phyloP scores from a whole-genome alignment of 148 eudicot genomes.

The Salicornia ramosissima region DNA sequence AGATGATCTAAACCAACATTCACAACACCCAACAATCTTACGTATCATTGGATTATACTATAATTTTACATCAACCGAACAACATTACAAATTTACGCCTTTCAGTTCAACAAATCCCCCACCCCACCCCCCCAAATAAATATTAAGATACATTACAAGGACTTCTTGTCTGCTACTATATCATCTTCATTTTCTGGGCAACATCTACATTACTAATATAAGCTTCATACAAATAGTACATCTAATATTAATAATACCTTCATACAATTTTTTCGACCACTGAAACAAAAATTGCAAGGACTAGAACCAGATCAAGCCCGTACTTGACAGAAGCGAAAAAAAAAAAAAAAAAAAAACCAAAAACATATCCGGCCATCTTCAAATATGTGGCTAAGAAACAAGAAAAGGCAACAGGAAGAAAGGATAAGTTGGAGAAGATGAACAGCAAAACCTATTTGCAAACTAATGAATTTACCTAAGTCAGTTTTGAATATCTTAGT shows the following conservation, averaged over 20 bases:
- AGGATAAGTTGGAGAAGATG: not conserved
- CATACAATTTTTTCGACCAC: constrained; percentile 6
- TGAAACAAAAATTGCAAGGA: constrained; percentile 2
- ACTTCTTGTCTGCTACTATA: constrained; percentile 15
- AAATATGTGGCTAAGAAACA: constrained; percentile 17
- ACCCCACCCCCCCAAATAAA: not conserved
- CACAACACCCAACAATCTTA: constrained; percentile 28
- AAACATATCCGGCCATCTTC: constrained; percentile 16
- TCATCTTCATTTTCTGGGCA: constrained; percentile 14
- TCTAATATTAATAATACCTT: not conserved
- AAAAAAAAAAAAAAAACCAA: not conserved
- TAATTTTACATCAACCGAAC: constrained; percentile 23
- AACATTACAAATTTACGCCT: constrained; percentile 21
- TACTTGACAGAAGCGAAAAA: constrained; percentile 8
- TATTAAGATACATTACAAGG: constrained; percentile 23
- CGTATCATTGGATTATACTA: constrained; percentile 23
- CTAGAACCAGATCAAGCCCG: constrained; percentile 24
- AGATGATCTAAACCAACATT: constrained; percentile 5
- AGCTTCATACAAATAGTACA: constrained; percentile 9
- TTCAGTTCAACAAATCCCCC: too few species aligned
- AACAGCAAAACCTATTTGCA: constrained; percentile 19
- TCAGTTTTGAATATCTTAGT: constrained; percentile 29
- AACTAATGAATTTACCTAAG: constrained; percentile 24
- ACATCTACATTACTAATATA: not conserved
- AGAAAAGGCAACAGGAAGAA: not conserved